Conservation (phyloP, 108 stramenopile species). For the Stephanodiscus triporus region DNA sequence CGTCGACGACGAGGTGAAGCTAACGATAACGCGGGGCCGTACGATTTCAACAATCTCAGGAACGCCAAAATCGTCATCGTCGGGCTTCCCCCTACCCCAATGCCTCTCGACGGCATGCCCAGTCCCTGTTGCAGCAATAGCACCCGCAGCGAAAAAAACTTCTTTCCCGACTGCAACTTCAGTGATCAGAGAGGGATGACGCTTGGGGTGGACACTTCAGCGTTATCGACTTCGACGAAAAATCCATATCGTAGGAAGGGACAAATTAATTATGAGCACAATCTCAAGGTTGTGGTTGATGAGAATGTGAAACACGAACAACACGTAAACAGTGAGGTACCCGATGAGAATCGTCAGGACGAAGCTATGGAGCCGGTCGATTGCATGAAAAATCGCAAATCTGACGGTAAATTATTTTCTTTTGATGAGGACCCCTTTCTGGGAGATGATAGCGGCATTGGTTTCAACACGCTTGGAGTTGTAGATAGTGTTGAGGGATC, state of each 20-base stretch:
- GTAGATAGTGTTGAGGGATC: not conserved
- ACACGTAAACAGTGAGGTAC: not conserved
- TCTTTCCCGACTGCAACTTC: not conserved
- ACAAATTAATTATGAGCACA: not conserved
- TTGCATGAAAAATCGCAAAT: not conserved
- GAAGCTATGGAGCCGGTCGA: not conserved
- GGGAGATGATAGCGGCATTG: not conserved
- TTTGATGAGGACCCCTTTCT: not conserved
- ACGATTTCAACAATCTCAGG: not conserved
- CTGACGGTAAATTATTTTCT: not conserved
- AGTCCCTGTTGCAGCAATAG: not conserved
- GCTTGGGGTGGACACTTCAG: not conserved
- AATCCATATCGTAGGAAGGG: conserved; percentile 1
- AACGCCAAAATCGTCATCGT: not conserved
- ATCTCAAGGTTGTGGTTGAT: not conserved
- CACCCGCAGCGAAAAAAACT: not conserved
- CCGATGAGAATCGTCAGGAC: not conserved
- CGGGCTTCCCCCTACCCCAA: not conserved
- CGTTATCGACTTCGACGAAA: not conserved
- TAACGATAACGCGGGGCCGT: not conserved
- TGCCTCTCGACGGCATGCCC: not conserved
- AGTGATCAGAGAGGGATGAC: not conserved
- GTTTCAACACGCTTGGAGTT: no score
- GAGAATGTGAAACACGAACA: not conserved
- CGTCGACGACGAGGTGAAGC: not conserved